These are phyloP conservation scores for Blastobotrys aristatus DNA, from an alignment of 1,139 yeast species.

Conservation along the genomic window DNA sequence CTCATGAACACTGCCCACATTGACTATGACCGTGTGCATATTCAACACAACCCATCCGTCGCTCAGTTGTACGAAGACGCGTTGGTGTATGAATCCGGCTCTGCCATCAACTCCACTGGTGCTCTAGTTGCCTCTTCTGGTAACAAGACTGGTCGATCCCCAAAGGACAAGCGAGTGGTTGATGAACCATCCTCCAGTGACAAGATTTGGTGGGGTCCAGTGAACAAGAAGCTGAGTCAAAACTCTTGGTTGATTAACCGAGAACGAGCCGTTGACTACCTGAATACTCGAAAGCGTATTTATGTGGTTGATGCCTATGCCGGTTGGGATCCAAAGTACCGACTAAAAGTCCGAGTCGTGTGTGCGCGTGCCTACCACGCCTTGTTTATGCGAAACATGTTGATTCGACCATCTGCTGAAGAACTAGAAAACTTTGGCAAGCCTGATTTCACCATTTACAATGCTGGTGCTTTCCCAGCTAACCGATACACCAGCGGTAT, in stretches of 20 bases:
- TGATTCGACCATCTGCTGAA: constrained; percentile 89
- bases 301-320: constrained; percentile 96
- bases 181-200: constrained; percentile 83
- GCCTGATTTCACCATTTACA: constrained; percentile 97
- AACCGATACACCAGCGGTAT: constrained; percentile 94
- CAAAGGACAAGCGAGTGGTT: constrained; percentile 96
- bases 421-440: constrained; percentile 89
- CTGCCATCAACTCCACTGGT: constrained; percentile 90
- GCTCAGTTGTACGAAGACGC: constrained; percentile 96
- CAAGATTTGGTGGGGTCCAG: constrained; percentile 99
- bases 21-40: constrained; percentile 39
- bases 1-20: constrained; percentile 39
- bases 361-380: constrained; percentile 99
- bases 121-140: constrained; percentile 97
- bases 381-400: constrained; percentile 95
- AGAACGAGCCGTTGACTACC: constrained; percentile 94
- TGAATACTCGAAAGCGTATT: constrained; percentile 91
- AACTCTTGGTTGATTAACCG: constrained; percentile 94
- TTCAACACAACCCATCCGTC: constrained; percentile 87
- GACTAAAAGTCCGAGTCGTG: constrained; percentile 92
- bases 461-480: constrained; percentile 99
- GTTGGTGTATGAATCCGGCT: constrained; percentile 73
- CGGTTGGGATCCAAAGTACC: constrained; percentile 98
- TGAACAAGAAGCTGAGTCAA: constrained; percentile 90
- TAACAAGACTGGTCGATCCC: constrained; percentile 95